A percentile compares a stretch with the other conserved stretches of the same genome.
Conservation (phyloP, 2,329 filamentous ascomycete species). For the Alternaria sp. region DNA sequence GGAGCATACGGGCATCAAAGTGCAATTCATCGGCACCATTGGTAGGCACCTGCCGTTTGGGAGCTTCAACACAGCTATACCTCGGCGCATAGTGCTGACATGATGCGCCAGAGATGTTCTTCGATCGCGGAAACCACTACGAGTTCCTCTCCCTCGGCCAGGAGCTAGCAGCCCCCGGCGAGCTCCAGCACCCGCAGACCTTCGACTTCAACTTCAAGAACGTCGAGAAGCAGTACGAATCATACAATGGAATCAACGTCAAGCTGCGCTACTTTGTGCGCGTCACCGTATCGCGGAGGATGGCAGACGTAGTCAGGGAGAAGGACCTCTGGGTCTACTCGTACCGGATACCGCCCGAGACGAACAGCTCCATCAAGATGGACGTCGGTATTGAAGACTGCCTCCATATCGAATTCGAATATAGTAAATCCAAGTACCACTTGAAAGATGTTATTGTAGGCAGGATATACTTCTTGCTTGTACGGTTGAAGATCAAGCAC, state of each 20-base stretch:
- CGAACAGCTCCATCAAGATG: constrained; percentile 99
- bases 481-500: constrained; percentile 98
- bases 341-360: constrained; percentile 97
- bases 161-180: constrained; percentile 93
- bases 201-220: constrained; percentile 99
- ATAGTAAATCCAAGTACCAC: constrained; percentile 99
- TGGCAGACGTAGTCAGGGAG: constrained; percentile 97
- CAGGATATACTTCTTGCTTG: constrained; percentile 96
- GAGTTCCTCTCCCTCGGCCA: constrained; percentile 98
- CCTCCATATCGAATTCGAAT: constrained; percentile 98
- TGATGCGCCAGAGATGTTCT: constrained; percentile 86
- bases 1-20: constrained; percentile 98
- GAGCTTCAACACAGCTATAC: neutral
- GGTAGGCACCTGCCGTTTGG: constrained; percentile 61
- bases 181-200: constrained; percentile 97
- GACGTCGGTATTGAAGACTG: constrained; percentile 99
- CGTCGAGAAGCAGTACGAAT: constrained; percentile 99
- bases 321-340: constrained; percentile 99
- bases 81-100: constrained; percentile 24
- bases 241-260: constrained; percentile 99
- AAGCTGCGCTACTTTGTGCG: constrained; percentile 98
- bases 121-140: constrained; percentile 98
- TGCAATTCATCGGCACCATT: constrained; percentile 99
- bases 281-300: constrained; percentile 93
- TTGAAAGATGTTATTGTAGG: constrained; percentile 99